Base-by-base conservation (phyloP, 2,329 filamentous ascomycete genomes). In the Claviceps pusilla region DNA sequence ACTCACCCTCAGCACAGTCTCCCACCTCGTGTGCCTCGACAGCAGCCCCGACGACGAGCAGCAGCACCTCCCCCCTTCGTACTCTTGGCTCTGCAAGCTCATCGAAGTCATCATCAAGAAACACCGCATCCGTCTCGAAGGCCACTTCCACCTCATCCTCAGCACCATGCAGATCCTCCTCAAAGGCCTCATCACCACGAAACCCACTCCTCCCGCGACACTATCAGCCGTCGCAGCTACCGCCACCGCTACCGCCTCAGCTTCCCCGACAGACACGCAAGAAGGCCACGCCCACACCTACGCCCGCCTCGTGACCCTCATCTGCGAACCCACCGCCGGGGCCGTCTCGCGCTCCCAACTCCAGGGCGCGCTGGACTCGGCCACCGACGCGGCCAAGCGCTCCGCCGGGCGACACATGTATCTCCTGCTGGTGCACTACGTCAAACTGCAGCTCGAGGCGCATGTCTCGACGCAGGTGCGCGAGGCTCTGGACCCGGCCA, bases 381-480 rank as follows among this genome's bases (percentile, higher is more conserved):
- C 79, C 1, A 79, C 75, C 1, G 79, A 81, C 58, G 75, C 73
- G 35, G 80, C 80, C 24, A 83, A 82, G 68, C 73, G 78, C 16
- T 78, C 76, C 7, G 79, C 79, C 0, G 79, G 79, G 4, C 73
- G 78, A 58, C 74, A 82, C 66, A 82, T 84, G 76, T 80, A 80
- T 59, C 66, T 79, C 35, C 67, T 84, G 6, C 64, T 84, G 47
- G 75, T 79, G 68, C 68, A 73, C 53, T 84, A 83, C 61, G 71
- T 83, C 58, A 78, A 76, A 66, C 68, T 83, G 58, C 80, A 83
- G 65, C 73, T 84, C 6, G 78, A 82, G 62, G 69, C 70, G 52
- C 69, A 71, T 35, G 73, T 83, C 54, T 65, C 74, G 10, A 71
- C 72, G 12, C 68, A 66, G 9, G 70, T 83, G 28, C 69, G 77